These are phyloP conservation scores for Eragrostis curvula DNA, from an alignment of 176 grass and related monocot genomes.

Conservation along the genomic window DNA sequence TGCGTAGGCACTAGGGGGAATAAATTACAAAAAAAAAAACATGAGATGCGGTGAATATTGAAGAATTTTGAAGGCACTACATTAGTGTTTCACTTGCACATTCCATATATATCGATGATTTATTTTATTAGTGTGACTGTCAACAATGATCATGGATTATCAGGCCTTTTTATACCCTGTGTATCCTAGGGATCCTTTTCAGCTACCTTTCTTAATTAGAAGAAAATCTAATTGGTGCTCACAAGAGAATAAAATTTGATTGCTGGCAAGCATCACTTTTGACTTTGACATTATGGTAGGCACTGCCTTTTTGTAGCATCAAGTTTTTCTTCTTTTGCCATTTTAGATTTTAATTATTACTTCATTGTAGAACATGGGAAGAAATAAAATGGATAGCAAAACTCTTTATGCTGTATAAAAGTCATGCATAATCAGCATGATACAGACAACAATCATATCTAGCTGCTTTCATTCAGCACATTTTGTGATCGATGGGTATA, in stretches of 20 bases:
- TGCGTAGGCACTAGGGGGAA: not conserved
- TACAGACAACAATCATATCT: constrained; percentile 1
- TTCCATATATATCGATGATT: not conserved
- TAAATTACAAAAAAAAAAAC: not conserved
- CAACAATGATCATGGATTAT: constrained; percentile 2
- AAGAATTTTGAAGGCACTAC: not conserved
- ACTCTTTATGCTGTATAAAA: not conserved
- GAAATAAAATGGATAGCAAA: not conserved
- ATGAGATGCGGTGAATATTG: not conserved
- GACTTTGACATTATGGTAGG: constrained; percentile 18
- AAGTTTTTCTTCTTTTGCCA: constrained; percentile 26
- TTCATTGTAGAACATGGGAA: constrained; percentile 2
- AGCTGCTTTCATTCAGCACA: not conserved
- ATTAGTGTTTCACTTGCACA: not conserved
- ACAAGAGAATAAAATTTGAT: constrained; percentile 28
- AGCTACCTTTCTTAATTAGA: constrained; percentile 34
- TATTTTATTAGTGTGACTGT: constrained; percentile 16
- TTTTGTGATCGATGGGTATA: not conserved
- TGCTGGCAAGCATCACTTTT: constrained; percentile 31
- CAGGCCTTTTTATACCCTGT: constrained; percentile 25
- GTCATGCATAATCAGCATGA: not conserved
- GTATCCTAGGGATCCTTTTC: constrained; percentile 23
- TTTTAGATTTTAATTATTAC: not conserved
- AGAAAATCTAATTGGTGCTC: constrained; percentile 35
- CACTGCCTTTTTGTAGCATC: not conserved